Evolutionary conservation across 495 filamentous ascomycete species (phyloP).

Genomic region (Podospora pseudopauciseta): DNA sequence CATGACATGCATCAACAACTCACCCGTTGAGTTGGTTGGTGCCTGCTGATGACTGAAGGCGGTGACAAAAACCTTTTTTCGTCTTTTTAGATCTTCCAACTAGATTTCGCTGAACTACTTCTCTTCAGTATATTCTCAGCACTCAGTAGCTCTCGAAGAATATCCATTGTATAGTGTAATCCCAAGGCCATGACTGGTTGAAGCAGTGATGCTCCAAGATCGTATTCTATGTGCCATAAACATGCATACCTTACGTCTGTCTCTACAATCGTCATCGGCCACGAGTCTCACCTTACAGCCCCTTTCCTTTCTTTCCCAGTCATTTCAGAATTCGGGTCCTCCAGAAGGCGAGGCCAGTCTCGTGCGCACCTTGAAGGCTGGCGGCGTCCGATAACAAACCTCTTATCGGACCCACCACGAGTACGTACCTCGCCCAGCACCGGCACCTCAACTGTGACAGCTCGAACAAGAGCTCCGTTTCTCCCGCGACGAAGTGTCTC

Average conservation of each 20-base stretch:
- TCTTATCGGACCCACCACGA: background rate
- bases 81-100: background rate
- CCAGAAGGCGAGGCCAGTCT: background rate
- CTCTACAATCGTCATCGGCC: too few species aligned
- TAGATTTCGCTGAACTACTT: background rate
- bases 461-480: background rate
- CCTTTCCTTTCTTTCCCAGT: too few species aligned
- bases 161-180: too few species aligned
- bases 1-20: background rate
- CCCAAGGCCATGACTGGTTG: too few species aligned
- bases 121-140: too few species aligned
- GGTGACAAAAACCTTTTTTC: background rate
- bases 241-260: too few species aligned
- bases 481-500: background rate
- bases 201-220: too few species aligned
- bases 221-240: too few species aligned
- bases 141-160: too few species aligned
- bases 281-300: too few species aligned
- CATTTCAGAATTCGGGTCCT: too few species aligned
- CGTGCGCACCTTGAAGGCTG: slow-evolving; percentile 14
- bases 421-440: background rate
- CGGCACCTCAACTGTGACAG: background rate
- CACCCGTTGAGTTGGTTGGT: background rate
- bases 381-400: background rate
- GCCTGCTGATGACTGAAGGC: background rate